These are phyloP conservation scores for Hericium erinaceus DNA, from an alignment of 768 basidiomycete genomes.

Conservation along the genomic window DNA sequence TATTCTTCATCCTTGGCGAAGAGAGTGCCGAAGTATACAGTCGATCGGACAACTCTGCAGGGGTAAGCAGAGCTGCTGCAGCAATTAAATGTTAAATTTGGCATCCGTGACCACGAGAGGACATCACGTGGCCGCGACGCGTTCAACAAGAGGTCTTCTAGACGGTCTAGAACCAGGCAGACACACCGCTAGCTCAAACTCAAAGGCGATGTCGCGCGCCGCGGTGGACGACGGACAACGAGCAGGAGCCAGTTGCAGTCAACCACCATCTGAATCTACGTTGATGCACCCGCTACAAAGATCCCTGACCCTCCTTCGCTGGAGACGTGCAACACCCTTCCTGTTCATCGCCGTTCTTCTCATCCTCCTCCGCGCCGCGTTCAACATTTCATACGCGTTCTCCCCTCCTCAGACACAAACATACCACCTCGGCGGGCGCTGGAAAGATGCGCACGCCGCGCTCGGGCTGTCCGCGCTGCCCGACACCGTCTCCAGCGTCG, in stretches of 20 bases:
- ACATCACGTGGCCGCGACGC: neutral
- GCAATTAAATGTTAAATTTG: too few species aligned
- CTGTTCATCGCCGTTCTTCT: neutral
- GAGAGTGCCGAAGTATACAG: neutral
- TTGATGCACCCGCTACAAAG: neutral
- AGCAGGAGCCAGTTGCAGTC: neutral
- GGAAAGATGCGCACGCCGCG: neutral
- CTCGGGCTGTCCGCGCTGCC: neutral
- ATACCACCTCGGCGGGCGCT: neutral
- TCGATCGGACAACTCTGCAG: neutral
- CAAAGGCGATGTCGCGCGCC: too few species aligned
- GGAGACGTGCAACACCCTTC: neutral
- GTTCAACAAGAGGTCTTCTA: neutral
- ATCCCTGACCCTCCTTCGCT: neutral
- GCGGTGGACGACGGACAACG: too few species aligned
- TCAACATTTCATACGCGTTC: neutral
- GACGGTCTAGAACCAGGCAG: neutral
- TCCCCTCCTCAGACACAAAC: neutral
- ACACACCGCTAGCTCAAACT: neutral
- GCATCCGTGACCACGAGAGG: neutral
- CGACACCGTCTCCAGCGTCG: neutral
- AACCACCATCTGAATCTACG: neutral
- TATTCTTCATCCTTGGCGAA: neutral
- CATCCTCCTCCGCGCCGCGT: neutral
- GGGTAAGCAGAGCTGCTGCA: too few species aligned